A percentile compares a stretch with the other conserved stretches of the same genome.
Conservation (phyloP, 352 stramenopile genomes). For the Globisporangium ultimum region DNA sequence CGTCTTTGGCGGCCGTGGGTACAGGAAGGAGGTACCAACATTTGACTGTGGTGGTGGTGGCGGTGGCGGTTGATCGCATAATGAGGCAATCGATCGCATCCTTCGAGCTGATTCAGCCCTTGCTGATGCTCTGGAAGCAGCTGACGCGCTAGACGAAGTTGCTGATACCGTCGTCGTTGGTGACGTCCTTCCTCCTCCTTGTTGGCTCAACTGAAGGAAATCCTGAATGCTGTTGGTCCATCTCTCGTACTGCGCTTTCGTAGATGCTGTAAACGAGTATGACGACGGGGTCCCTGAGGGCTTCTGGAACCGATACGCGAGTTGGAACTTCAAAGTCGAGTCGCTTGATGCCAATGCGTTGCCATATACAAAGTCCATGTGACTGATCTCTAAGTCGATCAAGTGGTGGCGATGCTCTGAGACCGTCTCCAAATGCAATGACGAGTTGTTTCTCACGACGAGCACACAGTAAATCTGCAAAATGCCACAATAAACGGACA, state of each 20-base stretch:
- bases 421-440: conserved; percentile 37
- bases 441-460: conserved; percentile 25
- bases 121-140: conserved; percentile 1
- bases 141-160: not conserved
- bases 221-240: conserved; percentile 36
- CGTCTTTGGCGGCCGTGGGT: conserved; percentile 47
- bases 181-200: not conserved
- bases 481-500: not conserved
- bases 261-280: conserved; percentile 34
- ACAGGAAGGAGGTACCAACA: conserved; percentile 43
- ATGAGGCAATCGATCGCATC: conserved; percentile 12
- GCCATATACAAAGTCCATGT: conserved; percentile 26
- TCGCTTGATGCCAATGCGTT: too few relatives aligned
- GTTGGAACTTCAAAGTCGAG: conserved; percentile 28
- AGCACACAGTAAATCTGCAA: conserved; percentile 44
- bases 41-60: not conserved
- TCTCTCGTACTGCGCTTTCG: conserved; percentile 22
- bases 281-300: conserved; percentile 9
- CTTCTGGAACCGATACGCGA: conserved; percentile 13
- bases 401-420: conserved; percentile 29
- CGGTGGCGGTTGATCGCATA: conserved; percentile 3
- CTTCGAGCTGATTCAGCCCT: not conserved
- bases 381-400: conserved; percentile 29
- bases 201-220: conserved; percentile 4
- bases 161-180: not conserved